Evolutionary conservation across 225 moss, liverwort and hornwort genomes (phyloP).

Genomic region (Neckera pumila): DNA sequence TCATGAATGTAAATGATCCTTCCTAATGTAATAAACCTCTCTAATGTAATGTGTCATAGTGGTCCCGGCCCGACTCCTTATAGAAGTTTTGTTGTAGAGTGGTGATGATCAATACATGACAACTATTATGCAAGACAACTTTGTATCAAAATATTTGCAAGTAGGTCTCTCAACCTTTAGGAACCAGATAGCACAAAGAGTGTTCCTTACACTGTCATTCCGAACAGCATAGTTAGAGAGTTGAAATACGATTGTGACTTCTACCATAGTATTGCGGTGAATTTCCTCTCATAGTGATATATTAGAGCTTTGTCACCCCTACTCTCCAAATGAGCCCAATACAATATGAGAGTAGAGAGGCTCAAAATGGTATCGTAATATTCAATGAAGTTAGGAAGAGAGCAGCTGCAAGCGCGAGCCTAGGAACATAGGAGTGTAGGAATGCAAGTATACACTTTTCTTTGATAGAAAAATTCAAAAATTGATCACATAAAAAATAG

Average conservation of each 20-base stretch:
- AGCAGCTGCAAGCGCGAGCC: accelerated
- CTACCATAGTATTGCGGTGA: neutral
- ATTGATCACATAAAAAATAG: neutral
- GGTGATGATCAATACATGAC: too few relatives aligned
- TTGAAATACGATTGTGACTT: too few relatives aligned
- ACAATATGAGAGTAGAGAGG: accelerated
- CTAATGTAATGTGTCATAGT: too few relatives aligned
- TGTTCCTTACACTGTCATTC: too few relatives aligned
- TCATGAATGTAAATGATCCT: too few relatives aligned
- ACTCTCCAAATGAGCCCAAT: neutral
- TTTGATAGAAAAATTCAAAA: neutral
- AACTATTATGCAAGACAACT: neutral
- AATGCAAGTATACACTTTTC: accelerated
- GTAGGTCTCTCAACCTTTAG: neutral
- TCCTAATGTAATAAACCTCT: too few relatives aligned
- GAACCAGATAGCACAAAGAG: neutral
- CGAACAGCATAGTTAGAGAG: too few relatives aligned
- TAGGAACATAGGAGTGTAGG: accelerated
- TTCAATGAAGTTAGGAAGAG: neutral
- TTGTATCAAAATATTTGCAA: neutral
- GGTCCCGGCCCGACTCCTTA: too few relatives aligned
- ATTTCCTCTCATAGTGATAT: neutral
- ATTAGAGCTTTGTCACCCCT: neutral
- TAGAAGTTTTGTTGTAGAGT: too few relatives aligned
- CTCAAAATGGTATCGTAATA: neutral